phyloP scores from a whole-genome alignment of 257 asterid genomes.

The Fraxinus anomala region DNA sequence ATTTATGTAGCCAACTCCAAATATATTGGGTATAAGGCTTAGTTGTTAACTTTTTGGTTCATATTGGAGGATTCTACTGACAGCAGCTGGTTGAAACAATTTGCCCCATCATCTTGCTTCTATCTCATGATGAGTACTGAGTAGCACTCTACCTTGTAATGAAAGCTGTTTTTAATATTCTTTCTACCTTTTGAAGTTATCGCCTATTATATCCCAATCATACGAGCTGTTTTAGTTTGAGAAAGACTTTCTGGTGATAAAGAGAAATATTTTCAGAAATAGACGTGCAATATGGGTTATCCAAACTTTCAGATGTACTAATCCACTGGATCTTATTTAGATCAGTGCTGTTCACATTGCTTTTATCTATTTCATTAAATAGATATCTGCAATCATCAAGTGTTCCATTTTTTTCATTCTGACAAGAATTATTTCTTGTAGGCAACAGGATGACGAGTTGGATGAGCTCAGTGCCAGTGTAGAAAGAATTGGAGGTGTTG shows the following conservation, averaged over 20 bases:
- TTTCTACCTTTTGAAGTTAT: constrained; percentile 10
- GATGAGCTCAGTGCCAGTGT: constrained; percentile 91
- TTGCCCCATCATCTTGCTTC: not conserved
- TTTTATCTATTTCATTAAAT: constrained; percentile 7
- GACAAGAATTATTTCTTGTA: constrained; percentile 30
- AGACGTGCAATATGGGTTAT: not conserved
- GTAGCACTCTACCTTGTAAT: constrained; percentile 11
- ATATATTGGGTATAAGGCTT: not conserved
- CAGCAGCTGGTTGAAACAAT: constrained; percentile 5
- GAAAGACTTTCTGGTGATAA: not conserved
- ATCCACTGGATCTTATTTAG: not conserved
- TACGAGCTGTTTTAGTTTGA: not conserved
- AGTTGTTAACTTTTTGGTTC: not conserved
- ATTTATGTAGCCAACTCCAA: not conserved
- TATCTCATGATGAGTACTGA: not conserved
- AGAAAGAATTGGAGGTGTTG: constrained; percentile 89
- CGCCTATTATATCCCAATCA: not conserved
- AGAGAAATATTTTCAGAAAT: not conserved
- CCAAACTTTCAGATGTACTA: not conserved
- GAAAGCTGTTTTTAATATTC: not conserved
- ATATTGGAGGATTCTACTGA: not conserved
- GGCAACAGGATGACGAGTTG: constrained; percentile 80
- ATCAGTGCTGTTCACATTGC: not conserved
- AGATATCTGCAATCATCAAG: constrained; percentile 15
- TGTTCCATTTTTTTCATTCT: constrained; percentile 10